Conservation (phyloP, 1,284 basidiomycete genomes). For the Cryptococcus jaspeensis region DNA sequence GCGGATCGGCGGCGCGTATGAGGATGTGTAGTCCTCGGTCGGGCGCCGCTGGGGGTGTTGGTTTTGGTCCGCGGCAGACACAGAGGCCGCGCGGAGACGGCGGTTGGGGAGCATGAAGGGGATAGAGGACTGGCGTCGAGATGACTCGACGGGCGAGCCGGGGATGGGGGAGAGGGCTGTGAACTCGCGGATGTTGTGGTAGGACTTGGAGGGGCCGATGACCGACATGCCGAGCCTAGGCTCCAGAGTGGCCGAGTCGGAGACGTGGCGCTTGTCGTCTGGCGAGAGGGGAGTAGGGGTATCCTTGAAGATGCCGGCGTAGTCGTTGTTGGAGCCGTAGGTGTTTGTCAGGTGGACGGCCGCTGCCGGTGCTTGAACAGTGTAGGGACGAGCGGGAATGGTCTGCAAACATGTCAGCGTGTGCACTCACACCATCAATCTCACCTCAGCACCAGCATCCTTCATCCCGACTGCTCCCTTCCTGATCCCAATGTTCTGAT, state of each 20-base stretch:
- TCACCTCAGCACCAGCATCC: background rate
- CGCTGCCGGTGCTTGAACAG: background rate
- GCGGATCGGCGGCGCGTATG: conserved; percentile 1
- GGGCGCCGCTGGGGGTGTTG: background rate
- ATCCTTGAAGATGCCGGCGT: too few relatives aligned
- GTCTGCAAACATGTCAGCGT: background rate
- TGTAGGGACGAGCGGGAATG: background rate
- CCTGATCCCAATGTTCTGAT: conserved; percentile 35
- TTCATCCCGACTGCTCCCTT: background rate
- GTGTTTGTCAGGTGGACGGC: conserved; percentile 3
- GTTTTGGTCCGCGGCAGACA: background rate
- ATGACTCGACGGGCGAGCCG: conserved; percentile 9
- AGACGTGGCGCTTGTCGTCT: conserved; percentile 6
- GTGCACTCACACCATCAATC: background rate
- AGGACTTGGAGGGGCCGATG: conserved; percentile 13
- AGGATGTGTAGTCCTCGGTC: background rate
- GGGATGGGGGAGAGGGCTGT: conserved; percentile 12
- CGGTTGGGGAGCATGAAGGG: background rate
- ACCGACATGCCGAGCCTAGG: conserved; percentile 7
- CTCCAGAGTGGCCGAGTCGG: conserved; percentile 10
- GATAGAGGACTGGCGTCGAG: background rate
- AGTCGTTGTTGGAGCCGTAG: background rate
- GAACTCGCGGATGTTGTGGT: conserved; percentile 10
- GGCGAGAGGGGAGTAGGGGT: too few relatives aligned
- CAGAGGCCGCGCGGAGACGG: background rate